Conservation (phyloP, 2,329 filamentous ascomycete genomes). For the Blastomyces percursus region DNA sequence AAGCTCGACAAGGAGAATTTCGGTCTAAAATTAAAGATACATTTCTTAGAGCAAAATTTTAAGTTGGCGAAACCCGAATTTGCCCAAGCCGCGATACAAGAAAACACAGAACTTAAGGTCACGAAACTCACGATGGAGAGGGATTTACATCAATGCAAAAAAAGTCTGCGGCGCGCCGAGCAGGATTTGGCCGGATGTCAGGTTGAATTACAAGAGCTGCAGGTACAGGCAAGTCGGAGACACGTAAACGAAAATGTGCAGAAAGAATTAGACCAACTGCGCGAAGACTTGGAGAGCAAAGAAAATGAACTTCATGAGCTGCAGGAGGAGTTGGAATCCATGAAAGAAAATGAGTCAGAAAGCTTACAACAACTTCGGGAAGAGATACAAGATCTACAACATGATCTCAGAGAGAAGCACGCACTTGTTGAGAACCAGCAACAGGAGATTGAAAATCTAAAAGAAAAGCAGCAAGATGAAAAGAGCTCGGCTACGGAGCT, state of each 20-base stretch:
- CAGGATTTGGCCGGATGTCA: constrained; percentile 76
- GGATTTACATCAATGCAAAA: constrained; percentile 77
- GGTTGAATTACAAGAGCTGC: constrained; percentile 68
- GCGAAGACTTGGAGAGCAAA: constrained; percentile 40
- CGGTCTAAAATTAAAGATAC: constrained; percentile 89
- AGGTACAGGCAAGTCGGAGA: constrained; percentile 67
- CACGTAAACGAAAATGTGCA: constrained; percentile 61
- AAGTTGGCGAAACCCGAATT: constrained; percentile 80
- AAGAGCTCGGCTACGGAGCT: constrained; percentile 36
- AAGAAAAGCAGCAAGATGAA: constrained; percentile 37
- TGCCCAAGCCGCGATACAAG: constrained; percentile 76
- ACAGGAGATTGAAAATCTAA: constrained; percentile 60
- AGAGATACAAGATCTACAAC: constrained; percentile 64
- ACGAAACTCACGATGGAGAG: constrained; percentile 81
- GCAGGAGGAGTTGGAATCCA: constrained; percentile 46
- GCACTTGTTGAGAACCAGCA: constrained; percentile 61
- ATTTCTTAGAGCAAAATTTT: constrained; percentile 86
- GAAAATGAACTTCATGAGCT: constrained; percentile 33
- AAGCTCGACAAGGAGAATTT: constrained; percentile 98
- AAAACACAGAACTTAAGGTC: constrained; percentile 94
- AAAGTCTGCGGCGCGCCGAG: constrained; percentile 70
- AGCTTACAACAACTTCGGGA: constrained; percentile 58
- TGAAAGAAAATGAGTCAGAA: constrained; percentile 44
- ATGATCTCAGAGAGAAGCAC: constrained; percentile 65
- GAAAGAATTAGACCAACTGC: constrained; percentile 45